Conservation (phyloP, 1,284 basidiomycete genomes). For the Cryptococcus sp. region DNA sequence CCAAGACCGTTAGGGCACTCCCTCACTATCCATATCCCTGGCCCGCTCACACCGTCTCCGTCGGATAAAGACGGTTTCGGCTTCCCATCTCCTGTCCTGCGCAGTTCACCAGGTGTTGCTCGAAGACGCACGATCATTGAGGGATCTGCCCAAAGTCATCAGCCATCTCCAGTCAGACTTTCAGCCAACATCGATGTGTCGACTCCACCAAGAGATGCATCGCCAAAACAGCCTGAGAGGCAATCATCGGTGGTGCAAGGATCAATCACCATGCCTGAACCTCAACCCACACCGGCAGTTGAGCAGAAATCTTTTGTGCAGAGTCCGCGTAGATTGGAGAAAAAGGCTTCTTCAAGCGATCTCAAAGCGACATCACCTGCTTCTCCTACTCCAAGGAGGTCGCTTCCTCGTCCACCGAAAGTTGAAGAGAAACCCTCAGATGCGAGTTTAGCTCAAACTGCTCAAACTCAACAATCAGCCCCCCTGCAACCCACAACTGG, state of each 20-base stretch:
- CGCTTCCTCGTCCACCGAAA: conserved; percentile 33
- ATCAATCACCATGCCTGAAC: conserved; percentile 22
- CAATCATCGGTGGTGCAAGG: conserved; percentile 17
- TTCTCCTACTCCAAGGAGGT: conserved; percentile 29
- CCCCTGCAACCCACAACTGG: not conserved
- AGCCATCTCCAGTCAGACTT: conserved; percentile 13
- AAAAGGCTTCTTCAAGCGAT: conserved; percentile 27
- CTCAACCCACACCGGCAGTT: conserved; percentile 12
- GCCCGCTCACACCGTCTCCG: conserved; percentile 14
- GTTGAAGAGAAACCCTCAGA: conserved; percentile 3
- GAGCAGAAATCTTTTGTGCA: conserved; percentile 8
- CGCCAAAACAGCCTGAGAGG: conserved; percentile 4
- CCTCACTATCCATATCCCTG: conserved; percentile 34
- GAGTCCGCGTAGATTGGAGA: conserved; percentile 25
- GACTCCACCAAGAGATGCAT: conserved; percentile 11
- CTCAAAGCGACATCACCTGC: conserved; percentile 20
- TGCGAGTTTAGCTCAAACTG: conserved; percentile 4
- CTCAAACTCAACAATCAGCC: not conserved
- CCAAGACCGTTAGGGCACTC: conserved; percentile 25
- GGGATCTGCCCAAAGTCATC: conserved; percentile 5
- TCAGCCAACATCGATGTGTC: conserved; percentile 6
- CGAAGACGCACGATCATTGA: conserved; percentile 41
- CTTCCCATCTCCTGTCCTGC: conserved; percentile 26
- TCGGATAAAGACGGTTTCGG: conserved; percentile 11
- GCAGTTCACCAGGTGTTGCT: conserved; percentile 35